Evolutionary conservation across 441 rosid genomes (phyloP).

Genomic region (Jatropha podagrica): DNA sequence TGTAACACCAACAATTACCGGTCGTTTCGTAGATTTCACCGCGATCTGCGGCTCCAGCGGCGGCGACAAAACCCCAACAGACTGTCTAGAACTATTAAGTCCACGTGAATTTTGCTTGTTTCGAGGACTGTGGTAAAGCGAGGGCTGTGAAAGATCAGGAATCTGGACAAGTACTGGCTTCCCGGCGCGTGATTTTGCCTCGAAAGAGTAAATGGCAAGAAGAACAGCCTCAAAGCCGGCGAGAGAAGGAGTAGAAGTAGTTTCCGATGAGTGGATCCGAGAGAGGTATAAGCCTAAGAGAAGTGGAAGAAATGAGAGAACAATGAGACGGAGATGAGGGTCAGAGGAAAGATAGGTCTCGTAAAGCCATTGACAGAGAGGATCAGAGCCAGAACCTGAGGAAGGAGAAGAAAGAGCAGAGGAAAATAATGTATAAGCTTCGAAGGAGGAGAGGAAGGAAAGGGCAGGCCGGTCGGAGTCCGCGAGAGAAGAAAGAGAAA

Average conservation of each 20-base stretch:
- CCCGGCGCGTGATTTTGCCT: conserved; percentile 71
- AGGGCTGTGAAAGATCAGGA: conserved; percentile 85
- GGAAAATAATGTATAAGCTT: conserved; percentile 59
- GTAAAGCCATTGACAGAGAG: conserved; percentile 94
- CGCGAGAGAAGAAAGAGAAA: conserved; percentile 64
- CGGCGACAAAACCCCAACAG: conserved; percentile 61
- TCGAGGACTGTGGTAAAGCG: conserved; percentile 77
- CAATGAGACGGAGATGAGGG: conserved; percentile 72
- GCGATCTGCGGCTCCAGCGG: conserved; percentile 88
- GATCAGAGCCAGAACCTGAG: conserved; percentile 83
- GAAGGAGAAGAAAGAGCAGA: conserved; percentile 41
- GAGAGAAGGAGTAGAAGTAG: conserved; percentile 58
- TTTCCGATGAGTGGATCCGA: conserved; percentile 62
- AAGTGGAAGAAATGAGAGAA: conserved; percentile 80
- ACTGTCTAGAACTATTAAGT: conserved; percentile 29
- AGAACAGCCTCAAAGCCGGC: conserved; percentile 93
- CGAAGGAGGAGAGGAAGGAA: conserved; percentile 68
- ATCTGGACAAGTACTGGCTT: conserved; percentile 64
- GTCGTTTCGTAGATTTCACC: conserved; percentile 85
- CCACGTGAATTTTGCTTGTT: conserved; percentile 25
- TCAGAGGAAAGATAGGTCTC: conserved; percentile 80
- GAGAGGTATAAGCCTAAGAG: conserved; percentile 65
- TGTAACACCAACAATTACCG: conserved; percentile 62
- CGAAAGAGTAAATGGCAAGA: conserved; percentile 74
- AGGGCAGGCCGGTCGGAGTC: conserved; percentile 89